A percentile compares a stretch with the other conserved stretches of the same genome.
These are phyloP conservation scores for Mycena albidolilacea DNA, from an alignment of 768 basidiomycete genomes.

Conservation along the genomic window DNA sequence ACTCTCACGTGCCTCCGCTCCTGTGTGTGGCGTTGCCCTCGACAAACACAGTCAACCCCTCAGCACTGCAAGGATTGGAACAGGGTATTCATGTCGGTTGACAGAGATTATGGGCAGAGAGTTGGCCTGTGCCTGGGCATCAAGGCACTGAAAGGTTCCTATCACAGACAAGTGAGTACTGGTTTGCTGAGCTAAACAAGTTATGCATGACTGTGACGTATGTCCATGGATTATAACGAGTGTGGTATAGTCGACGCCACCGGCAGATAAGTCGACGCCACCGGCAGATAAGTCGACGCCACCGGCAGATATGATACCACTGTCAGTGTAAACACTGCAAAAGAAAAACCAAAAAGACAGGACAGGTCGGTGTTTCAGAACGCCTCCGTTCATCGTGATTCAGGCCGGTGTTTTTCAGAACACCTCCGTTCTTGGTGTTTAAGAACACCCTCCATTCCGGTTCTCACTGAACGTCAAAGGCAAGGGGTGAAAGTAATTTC, in stretches of 20 bases:
- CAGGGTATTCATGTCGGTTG: constrained; percentile 53
- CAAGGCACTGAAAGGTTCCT: constrained; percentile 47
- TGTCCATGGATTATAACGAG: constrained; percentile 50
- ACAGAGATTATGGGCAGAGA: constrained; percentile 47
- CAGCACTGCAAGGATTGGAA: constrained; percentile 47
- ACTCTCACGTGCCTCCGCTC: no score
- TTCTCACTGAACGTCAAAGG: no score
- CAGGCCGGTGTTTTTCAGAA: no score
- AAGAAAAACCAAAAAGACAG: no score
- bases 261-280: no score
- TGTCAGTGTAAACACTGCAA: constrained; percentile 44
- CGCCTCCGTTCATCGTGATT: no score
- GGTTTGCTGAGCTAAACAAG: neutral
- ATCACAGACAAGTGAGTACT: neutral
- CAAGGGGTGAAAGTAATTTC: no score
- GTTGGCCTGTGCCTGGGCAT: constrained; percentile 35
- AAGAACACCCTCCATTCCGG: no score
- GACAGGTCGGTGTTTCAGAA: no score
- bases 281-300: no score
- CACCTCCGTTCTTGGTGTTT: no score
- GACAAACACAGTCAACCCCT: constrained; percentile 41
- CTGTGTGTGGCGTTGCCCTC: constrained; percentile 36
- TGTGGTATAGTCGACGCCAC: constrained; percentile 39
- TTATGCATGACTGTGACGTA: constrained; percentile 44
- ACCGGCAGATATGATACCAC: no score